Base-by-base conservation (phyloP, 169 alveolate genomes). In the Plasmodium inui region DNA sequence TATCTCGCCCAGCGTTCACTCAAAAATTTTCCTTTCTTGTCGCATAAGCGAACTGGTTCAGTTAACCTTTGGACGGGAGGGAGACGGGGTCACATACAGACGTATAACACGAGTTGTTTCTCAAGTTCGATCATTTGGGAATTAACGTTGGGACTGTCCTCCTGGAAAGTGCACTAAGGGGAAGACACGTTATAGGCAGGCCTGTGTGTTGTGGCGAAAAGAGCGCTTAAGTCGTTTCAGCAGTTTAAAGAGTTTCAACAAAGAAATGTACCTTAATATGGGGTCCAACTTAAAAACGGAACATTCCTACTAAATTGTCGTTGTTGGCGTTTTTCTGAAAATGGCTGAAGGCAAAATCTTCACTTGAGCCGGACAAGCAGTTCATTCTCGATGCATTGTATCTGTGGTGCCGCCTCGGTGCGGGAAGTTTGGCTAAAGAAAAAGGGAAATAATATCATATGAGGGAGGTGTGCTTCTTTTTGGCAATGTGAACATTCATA, bases 321-420 rank as follows among this genome's bases (percentile, higher is more conserved):
- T 88, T 88, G 57, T 88, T 88, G 22, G 46, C 82, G 50, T 88
- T 88, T 88, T 88, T 88, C 83, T 88, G 94, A 79, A 88, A 88
- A 67, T 88, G 94, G 28, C 53, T 79, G 71, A 88, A 88, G 39
- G 82, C 19, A 39, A 88, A 88, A 50, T 79, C 94, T 39, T 88
- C 89, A 79, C 22, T 79, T 79, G 94, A n/a, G 26, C 4, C 19
- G n/a, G 46, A 28, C 28, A 3, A 37, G 8, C 37, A 88, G 82
- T 32, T 88, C 17, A n/a, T 14, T 79, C 32, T 9, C 44, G 89
- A 14, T 32, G 53, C 9, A 30, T 8, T 74, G 9, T 19, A 44
- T 17, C 1, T 85, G 9, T 19, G 78, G 5, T 9, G 57, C 53
- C 28, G 44, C 6, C 50, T 34, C 61, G 72, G 57, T 30, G 39